Evolutionary conservation across 345 rosid genomes (phyloP), one percentile per base, ranked within the genome.

Genomic region (Sonneratia alba): DNA sequence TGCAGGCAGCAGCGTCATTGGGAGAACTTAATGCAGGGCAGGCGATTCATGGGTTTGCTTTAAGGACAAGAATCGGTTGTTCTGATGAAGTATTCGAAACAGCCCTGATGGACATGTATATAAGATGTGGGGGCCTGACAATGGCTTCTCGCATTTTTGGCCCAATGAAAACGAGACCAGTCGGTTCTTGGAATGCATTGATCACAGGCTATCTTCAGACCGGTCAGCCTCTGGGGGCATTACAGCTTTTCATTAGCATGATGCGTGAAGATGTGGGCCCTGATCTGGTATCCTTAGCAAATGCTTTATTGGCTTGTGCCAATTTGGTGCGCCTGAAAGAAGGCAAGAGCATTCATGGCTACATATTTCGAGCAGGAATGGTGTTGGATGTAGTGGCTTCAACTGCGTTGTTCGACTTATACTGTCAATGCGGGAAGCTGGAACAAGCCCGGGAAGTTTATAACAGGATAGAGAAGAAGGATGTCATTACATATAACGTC

Each of bases 341-440:
- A 69, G 85, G 83, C 15, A 79, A 77, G 74, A 77, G 76, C 68
- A 75, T 82, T 42, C 85, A 82, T 38, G 72, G 79, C 65, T 75
- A 63, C 68, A 75, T 77, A 16, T 59, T 73, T 13, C 81, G 81
- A 48, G 61, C 15, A 27, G 79, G 75, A 32, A 36, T 73, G 55
- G 73, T 57, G 71, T 77, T 77, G 34, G 85, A 82, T 75, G 27
- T 73, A 56, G 78, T 79, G 32, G 72, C 72, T 45, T 48, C 75
- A 13, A 79, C 83, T 71, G 81, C 85, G 36, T 45, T 82, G 22
- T 18, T 53, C n/a, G 59, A 21, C 59, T 53, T 53, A n/a, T 53
- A 53, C 59, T 18, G 59, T 53, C 18, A 53, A 18, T 53, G 59
- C 22, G 59, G 59, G 59, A 21, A 21, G 22, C 22, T 53, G 59